Evolutionary conservation across 768 basidiomycete genomes (phyloP).

Genomic region (Agaricus blazei): DNA sequence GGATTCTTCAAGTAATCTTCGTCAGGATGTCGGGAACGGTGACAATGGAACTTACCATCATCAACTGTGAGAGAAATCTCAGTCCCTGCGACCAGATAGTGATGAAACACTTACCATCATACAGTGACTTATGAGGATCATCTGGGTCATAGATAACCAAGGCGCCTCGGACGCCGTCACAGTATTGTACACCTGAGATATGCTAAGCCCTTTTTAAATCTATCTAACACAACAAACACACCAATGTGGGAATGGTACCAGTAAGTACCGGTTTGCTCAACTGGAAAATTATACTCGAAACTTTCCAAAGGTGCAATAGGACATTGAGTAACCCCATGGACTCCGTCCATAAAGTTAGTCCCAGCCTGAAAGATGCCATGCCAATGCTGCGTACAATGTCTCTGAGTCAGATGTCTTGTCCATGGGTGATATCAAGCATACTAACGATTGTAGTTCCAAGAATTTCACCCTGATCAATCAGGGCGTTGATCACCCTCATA

Average conservation of each 20-base stretch:
- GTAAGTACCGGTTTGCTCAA: conserved; percentile 33
- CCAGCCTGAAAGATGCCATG: conserved; percentile 34
- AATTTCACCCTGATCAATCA: conserved; percentile 45
- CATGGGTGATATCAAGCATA: not conserved
- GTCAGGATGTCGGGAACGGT: conserved; percentile 19
- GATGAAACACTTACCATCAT: conserved; percentile 11
- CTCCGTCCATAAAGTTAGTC: conserved; percentile 35
- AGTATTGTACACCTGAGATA: conserved; percentile 31
- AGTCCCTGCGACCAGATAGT: not conserved
- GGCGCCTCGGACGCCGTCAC: conserved; percentile 40
- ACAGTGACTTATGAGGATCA: conserved; percentile 18
- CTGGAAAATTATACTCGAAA: conserved; percentile 33
- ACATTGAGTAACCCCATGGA: conserved; percentile 33
- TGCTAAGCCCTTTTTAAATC: not conserved
- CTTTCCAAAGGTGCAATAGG: conserved; percentile 31
- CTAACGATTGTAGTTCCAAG: conserved; percentile 44
- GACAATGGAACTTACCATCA: conserved; percentile 27
- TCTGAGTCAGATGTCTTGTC: not conserved
- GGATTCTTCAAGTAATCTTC: conserved; percentile 17
- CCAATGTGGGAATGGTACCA: conserved; percentile 29
- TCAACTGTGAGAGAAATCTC: conserved; percentile 18
- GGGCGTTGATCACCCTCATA: conserved; percentile 42
- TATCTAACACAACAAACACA: not conserved
- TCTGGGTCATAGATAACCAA: conserved; percentile 28
- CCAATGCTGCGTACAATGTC: conserved; percentile 32